phyloP scores from a whole-genome alignment of 768 basidiomycete species.

The Zangia roseola region DNA sequence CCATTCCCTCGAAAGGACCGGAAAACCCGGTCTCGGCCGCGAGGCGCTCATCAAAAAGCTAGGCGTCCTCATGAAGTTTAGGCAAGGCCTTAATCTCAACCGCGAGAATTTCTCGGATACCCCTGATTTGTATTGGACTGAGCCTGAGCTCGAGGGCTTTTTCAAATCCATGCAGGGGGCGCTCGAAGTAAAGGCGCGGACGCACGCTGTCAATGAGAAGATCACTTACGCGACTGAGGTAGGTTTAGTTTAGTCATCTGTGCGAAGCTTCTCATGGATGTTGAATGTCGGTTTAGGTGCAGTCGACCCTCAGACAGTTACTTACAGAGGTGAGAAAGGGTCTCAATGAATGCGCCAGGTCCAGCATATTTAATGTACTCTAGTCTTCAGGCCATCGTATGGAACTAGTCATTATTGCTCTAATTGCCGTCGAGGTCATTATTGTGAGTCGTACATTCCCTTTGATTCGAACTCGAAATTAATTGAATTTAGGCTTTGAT shows the following conservation, averaged over 20 bases:
- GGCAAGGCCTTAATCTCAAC: conserved; percentile 90
- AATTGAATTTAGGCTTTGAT: conserved; percentile 55
- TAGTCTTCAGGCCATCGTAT: conserved; percentile 88
- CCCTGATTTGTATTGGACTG: conserved; percentile 93
- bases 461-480: not conserved
- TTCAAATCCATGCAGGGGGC: conserved; percentile 86
- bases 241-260: not conserved
- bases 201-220: conserved; percentile 84
- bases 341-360: not conserved
- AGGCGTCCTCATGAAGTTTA: conserved; percentile 86
- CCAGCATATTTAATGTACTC: not conserved
- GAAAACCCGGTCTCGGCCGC: conserved; percentile 79
- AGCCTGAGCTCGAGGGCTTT: conserved; percentile 85
- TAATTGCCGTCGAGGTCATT: conserved; percentile 94
- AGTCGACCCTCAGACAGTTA: conserved; percentile 85
- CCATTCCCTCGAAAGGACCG: conserved; percentile 69
- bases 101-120: conserved; percentile 86
- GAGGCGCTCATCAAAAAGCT: conserved; percentile 88
- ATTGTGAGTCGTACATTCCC: conserved; percentile 53
- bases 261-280: not conserved
- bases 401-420: conserved; percentile 92
- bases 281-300: conserved; percentile 47
- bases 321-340: conserved; percentile 63
- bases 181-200: conserved; percentile 81
- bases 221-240: conserved; percentile 88